Evolutionary conservation across 2,329 filamentous ascomycete species (phyloP).

Genomic region (Metarhizium guizhouense): DNA sequence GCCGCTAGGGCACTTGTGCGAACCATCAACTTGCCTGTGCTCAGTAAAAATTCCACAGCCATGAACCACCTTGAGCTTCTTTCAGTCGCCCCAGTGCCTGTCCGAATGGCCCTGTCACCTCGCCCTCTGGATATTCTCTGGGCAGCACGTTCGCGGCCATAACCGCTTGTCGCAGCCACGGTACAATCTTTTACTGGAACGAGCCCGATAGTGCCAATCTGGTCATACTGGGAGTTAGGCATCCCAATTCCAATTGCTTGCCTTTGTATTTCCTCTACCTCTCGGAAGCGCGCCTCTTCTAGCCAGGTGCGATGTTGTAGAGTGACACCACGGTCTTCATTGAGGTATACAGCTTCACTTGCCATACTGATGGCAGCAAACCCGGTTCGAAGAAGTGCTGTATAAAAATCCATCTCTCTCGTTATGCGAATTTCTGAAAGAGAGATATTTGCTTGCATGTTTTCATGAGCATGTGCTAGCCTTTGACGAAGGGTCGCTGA

Average conservation of each 20-base stretch:
- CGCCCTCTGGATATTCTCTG: slow-evolving; percentile 44
- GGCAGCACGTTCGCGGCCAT: slow-evolving; percentile 60
- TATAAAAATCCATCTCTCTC: slow-evolving; percentile 92
- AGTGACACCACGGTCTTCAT: slow-evolving; percentile 72
- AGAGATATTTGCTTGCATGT: slow-evolving; percentile 87
- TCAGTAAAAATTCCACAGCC: slow-evolving; percentile 65
- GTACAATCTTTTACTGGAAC: slow-evolving; percentile 43
- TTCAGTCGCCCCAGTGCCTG: slow-evolving; percentile 72
- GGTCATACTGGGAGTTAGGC: slow-evolving; percentile 40
- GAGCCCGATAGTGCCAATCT: slow-evolving; percentile 44
- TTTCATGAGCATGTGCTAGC: slow-evolving; percentile 64
- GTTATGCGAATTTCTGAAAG: slow-evolving; percentile 72
- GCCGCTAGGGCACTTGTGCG: slow-evolving; percentile 21
- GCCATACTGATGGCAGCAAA: slow-evolving; percentile 87
- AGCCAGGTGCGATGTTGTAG: slow-evolving; percentile 79
- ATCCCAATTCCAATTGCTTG: slow-evolving; percentile 40
- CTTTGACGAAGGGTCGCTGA: slow-evolving; percentile 47
- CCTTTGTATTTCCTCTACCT: slow-evolving; percentile 56
- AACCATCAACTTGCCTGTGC: slow-evolving; percentile 46
- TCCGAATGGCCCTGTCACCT: slow-evolving; percentile 36
- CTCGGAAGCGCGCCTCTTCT: slow-evolving; percentile 74
- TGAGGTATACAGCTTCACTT: slow-evolving; percentile 90
- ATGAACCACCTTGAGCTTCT: slow-evolving; percentile 71
- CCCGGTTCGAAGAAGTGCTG: slow-evolving; percentile 74
- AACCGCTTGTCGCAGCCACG: slow-evolving; percentile 43